Percentiles rank a stretch among this genome's conserved stretches.
phyloP scores from a whole-genome alignment of 352 stramenopile genomes.

The Globisporangium paddicum region DNA sequence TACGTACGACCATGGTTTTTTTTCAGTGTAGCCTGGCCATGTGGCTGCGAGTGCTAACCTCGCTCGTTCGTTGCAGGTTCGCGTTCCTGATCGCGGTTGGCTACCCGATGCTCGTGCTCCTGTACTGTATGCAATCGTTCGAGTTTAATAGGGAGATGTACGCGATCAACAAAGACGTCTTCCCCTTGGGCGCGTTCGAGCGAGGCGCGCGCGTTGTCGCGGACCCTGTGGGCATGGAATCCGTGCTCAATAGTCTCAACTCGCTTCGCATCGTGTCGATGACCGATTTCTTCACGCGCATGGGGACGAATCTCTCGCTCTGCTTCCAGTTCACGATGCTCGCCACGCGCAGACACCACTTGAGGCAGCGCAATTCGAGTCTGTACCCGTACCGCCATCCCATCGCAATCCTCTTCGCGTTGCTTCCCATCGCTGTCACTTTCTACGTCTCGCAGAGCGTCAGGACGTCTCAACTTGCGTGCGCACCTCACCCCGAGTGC shows the following conservation, averaged over 20 bases:
- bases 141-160: conserved; percentile 17
- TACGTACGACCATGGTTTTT: too few relatives aligned
- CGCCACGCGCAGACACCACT: not conserved
- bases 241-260: conserved; percentile 24
- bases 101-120: conserved; percentile 24
- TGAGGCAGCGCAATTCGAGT: too few relatives aligned
- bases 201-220: conserved; percentile 7
- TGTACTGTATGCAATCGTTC: conserved; percentile 21
- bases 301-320: conserved; percentile 24
- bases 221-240: conserved; percentile 16
- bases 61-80: too few relatives aligned
- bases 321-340: not conserved
- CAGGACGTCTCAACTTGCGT: not conserved
- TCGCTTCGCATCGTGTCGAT: conserved; percentile 25
- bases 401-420: not conserved
- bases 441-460: conserved; percentile 4
- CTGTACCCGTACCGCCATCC: conserved; percentile 8
- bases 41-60: too few relatives aligned
- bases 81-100: conserved; percentile 23
- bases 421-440: not conserved
- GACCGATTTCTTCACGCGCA: conserved; percentile 19
- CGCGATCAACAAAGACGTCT: conserved; percentile 19
- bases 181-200: conserved; percentile 16
- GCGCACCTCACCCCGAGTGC: conserved; percentile 9
- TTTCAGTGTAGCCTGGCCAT: too few relatives aligned